Evolutionary conservation across 164 flowering plant genomes (phyloP).

Genomic region (Cinnamomum micranthum): DNA sequence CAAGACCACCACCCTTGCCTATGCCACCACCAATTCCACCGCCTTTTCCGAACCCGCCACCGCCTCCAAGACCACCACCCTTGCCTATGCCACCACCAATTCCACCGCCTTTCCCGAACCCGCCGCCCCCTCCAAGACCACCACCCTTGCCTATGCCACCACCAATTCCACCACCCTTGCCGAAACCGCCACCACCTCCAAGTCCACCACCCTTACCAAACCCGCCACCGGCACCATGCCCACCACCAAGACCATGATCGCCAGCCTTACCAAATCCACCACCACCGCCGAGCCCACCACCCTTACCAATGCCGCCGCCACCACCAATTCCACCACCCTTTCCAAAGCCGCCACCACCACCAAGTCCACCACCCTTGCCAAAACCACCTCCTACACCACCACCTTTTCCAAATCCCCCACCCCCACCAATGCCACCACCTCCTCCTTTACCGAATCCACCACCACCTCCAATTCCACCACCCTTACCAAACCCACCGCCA

Average conservation of each 20-base stretch:
- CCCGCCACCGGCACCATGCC: conserved; percentile 15
- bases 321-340: conserved; percentile 4
- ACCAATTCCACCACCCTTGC: conserved; percentile 10
- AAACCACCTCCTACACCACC: neutral
- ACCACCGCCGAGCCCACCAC: conserved; percentile 10
- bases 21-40: conserved; percentile 31
- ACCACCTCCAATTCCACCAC: neutral
- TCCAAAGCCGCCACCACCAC: conserved; percentile 7
- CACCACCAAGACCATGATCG: conserved; percentile 11
- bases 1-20: conserved; percentile 29
- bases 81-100: conserved; percentile 14
- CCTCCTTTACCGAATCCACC: neutral
- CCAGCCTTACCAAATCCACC: conserved; percentile 21
- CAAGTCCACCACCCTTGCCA: conserved; percentile 9
- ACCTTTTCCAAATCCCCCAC: conserved; percentile 1
- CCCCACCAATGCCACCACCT: neutral
- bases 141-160: conserved; percentile 12
- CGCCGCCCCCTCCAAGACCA: conserved; percentile 21
- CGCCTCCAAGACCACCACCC: conserved; percentile 15
- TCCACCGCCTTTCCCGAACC: conserved; percentile 17
- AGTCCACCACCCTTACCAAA: conserved; percentile 10
- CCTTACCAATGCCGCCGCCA: neutral
- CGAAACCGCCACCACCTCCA: conserved; percentile 9
- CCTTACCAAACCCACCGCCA: neutral
- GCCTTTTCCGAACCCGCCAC: conserved; percentile 26